Evolutionary conservation across 495 filamentous ascomycete species (phyloP).

Genomic region (Neurospora sp.): DNA sequence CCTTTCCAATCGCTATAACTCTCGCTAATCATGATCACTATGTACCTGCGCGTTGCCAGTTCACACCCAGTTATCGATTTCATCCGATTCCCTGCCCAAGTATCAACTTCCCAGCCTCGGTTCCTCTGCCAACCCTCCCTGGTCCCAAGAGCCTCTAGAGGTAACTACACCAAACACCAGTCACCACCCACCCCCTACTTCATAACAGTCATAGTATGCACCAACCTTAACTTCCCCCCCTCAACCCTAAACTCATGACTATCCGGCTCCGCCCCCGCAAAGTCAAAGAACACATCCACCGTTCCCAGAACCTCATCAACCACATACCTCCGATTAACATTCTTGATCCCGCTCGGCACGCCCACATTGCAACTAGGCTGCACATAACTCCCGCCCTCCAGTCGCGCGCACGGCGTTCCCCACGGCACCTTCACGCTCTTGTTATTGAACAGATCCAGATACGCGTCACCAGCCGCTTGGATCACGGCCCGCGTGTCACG

Average conservation of each 20-base stretch:
- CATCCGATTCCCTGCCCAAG: neutral
- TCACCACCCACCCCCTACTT: neutral
- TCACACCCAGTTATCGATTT: neutral
- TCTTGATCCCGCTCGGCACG: slow-evolving; percentile 22
- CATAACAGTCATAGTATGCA: slow-evolving; percentile 8
- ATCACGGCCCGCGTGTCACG: slow-evolving; percentile 28
- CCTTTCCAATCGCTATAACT: neutral
- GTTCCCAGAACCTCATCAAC: slow-evolving; percentile 36
- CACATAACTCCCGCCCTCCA: slow-evolving; percentile 38
- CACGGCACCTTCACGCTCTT: slow-evolving; percentile 32
- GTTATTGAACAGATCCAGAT: slow-evolving; percentile 33
- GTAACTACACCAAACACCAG: neutral
- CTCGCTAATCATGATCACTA: neutral
- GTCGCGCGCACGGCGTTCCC: slow-evolving; percentile 35
- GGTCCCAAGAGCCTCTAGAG: slow-evolving; percentile 5
- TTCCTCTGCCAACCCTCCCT: neutral
- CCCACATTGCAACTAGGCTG: slow-evolving; percentile 28
- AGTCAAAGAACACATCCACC: slow-evolving; percentile 30
- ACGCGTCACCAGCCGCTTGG: slow-evolving; percentile 36
- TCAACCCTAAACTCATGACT: slow-evolving; percentile 29
- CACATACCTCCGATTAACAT: slow-evolving; percentile 10
- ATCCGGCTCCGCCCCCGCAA: slow-evolving; percentile 21
- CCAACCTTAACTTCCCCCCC: slow-evolving; percentile 10
- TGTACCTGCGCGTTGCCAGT: neutral
- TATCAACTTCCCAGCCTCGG: neutral